phyloP scores from a whole-genome alignment of 371 early-diverging fungal species.

The Mortierella sp. region DNA sequence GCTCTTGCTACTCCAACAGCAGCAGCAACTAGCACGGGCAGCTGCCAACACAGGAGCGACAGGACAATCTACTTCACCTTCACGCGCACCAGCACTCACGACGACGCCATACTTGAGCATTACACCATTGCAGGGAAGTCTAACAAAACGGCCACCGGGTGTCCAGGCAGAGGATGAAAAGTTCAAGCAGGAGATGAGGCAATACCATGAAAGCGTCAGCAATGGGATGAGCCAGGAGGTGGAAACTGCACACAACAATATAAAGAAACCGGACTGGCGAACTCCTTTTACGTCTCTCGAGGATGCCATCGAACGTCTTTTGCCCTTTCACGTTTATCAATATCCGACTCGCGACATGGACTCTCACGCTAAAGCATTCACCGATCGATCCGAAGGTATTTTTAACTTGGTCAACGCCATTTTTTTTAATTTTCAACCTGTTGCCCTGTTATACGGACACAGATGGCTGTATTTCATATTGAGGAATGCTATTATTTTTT shows the following conservation, averaged over 20 bases:
- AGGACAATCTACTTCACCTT: background rate
- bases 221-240: conserved; percentile 29
- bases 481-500: background rate
- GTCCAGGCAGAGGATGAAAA: conserved; percentile 59
- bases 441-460: background rate
- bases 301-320: conserved; percentile 74
- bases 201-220: conserved; percentile 58
- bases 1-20: conserved; percentile 43
- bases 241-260: conserved; percentile 57
- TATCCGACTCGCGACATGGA: conserved; percentile 75
- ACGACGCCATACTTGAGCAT: background rate
- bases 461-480: background rate
- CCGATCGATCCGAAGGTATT: conserved; percentile 35
- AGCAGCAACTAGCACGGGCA: conserved; percentile 39
- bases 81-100: background rate
- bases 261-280: conserved; percentile 65
- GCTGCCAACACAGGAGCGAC: conserved; percentile 26
- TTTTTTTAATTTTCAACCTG: background rate
- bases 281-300: conserved; percentile 69
- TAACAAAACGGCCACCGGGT: background rate
- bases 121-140: background rate
- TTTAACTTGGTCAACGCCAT: too few species aligned
- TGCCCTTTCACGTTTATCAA: conserved; percentile 83
- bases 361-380: conserved; percentile 65
- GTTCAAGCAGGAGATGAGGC: conserved; percentile 32